Conservation (phyloP, 2,329 filamentous ascomycete genomes). For the Neonectria punicea region DNA sequence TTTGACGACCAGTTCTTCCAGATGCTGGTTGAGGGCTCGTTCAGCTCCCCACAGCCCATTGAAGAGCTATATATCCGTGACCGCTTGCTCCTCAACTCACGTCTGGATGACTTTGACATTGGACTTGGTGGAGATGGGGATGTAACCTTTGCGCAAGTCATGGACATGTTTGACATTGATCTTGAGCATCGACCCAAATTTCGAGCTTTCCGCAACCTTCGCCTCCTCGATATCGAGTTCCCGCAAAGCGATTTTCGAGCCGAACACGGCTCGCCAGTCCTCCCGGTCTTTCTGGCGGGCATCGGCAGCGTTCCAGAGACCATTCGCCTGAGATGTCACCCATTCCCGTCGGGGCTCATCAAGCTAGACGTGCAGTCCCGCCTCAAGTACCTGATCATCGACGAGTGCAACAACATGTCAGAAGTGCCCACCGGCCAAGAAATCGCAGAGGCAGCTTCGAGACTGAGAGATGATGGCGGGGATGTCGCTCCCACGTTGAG, state of each 20-base stretch:
- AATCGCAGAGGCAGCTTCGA: not conserved
- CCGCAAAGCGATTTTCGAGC: not conserved
- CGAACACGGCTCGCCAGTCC: not conserved
- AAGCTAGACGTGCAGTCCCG: not conserved
- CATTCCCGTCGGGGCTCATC: conserved; percentile 4
- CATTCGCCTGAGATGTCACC: conserved; percentile 1
- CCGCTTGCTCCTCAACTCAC: not conserved
- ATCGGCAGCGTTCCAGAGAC: conserved; percentile 9
- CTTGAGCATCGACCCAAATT: not conserved
- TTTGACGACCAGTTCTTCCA: conserved; percentile 14
- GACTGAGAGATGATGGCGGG: not conserved
- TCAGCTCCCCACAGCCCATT: not conserved
- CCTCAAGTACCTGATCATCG: conserved; percentile 5
- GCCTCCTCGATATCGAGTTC: conserved; percentile 11
- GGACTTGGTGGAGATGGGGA: not conserved
- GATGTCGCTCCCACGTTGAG: not conserved
- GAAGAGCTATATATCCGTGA: conserved; percentile 12
- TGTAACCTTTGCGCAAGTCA: not conserved
- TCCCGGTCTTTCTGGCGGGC: not conserved
- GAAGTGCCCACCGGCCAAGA: not conserved
- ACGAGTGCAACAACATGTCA: conserved; percentile 4
- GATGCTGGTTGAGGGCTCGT: not conserved
- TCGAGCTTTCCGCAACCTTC: conserved; percentile 4
- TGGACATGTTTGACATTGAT: not conserved
- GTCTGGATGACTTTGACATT: not conserved